A percentile compares a stretch with the other conserved stretches of the same genome.
Conservation (phyloP, 345 rosid species). For the Streptanthus diversifolius region DNA sequence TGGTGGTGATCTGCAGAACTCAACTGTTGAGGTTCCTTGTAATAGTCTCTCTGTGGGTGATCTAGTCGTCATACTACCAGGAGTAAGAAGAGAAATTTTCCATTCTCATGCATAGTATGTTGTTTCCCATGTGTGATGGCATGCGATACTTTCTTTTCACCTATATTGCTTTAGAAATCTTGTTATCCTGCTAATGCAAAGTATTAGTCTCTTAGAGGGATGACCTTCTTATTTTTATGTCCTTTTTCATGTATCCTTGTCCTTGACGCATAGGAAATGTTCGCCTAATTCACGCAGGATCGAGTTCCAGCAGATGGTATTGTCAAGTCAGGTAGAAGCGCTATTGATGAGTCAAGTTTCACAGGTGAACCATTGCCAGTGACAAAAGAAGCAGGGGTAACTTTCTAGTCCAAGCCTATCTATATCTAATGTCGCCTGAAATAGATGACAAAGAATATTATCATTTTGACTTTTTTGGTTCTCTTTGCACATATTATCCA, state of each 20-base stretch:
- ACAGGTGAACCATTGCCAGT: slow-evolving; percentile 97
- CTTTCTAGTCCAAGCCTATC: slow-evolving; percentile 23
- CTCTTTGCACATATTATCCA: not conserved
- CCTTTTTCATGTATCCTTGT: not conserved
- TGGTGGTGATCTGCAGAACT: slow-evolving; percentile 40
- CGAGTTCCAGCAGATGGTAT: slow-evolving; percentile 92
- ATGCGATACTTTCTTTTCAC: not conserved
- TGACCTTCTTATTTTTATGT: not conserved
- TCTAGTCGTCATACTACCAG: slow-evolving; percentile 79
- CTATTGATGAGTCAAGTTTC: slow-evolving; percentile 90
- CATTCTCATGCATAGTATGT: slow-evolving; percentile 25
- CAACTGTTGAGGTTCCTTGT: slow-evolving; percentile 83
- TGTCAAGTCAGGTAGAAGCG: slow-evolving; percentile 91
- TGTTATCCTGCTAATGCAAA: not conserved
- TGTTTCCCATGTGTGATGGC: slow-evolving; percentile 8
- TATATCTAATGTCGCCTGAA: slow-evolving; percentile 5
- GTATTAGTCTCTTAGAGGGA: not conserved
- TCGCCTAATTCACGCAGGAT: slow-evolving; percentile 51
- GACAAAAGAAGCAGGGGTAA: slow-evolving; percentile 87
- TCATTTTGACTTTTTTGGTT: not conserved
- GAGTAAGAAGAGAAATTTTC: slow-evolving; percentile 56
- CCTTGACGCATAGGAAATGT: not conserved
- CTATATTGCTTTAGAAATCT: not conserved
- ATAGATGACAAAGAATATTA: not conserved
- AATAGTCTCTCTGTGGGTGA: slow-evolving; percentile 83